A percentile compares a stretch with the other conserved stretches of the same genome.
phyloP scores from a whole-genome alignment of 768 basidiomycete genomes.

The Lentinula sp. region DNA sequence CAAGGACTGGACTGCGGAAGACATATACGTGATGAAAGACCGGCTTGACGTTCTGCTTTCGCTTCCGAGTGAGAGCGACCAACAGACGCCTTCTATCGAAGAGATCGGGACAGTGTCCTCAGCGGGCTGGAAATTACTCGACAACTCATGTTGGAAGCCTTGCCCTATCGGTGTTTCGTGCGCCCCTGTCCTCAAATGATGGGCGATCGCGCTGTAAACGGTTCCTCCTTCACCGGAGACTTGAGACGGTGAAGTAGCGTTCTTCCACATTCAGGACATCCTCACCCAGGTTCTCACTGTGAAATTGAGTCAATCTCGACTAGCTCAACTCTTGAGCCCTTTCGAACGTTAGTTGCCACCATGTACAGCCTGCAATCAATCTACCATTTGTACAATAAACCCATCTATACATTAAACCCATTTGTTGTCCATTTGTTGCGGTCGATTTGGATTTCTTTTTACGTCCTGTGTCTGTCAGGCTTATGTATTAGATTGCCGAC shows the following conservation, averaged over 20 bases:
- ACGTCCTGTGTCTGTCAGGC: background rate
- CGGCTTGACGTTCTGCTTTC: slow-evolving; percentile 36
- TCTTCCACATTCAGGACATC: too few species aligned
- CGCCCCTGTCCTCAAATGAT: background rate
- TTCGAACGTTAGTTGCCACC: too few species aligned
- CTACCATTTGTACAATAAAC: too few species aligned
- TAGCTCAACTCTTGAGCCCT: too few species aligned
- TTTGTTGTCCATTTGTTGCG: background rate
- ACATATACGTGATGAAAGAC: slow-evolving; percentile 50
- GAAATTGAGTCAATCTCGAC: too few species aligned
- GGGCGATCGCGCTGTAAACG: too few species aligned
- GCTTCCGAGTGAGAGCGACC: slow-evolving; percentile 6
- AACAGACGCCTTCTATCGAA: background rate
- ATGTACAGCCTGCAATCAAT: too few species aligned
- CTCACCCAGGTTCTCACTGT: too few species aligned
- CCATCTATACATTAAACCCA: too few species aligned
- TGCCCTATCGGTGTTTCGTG: slow-evolving; percentile 62
- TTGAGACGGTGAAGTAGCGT: too few species aligned
- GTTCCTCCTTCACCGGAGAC: too few species aligned
- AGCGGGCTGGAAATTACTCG: slow-evolving; percentile 51
- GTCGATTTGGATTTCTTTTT: background rate
- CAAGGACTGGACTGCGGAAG: slow-evolving; percentile 45
- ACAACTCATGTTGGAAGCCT: slow-evolving; percentile 46
- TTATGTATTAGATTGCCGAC: background rate
- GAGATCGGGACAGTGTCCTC: slow-evolving; percentile 7